Base-by-base conservation (phyloP, 1,139 yeast species). In the Zygosaccharomyces pseudobailii region DNA sequence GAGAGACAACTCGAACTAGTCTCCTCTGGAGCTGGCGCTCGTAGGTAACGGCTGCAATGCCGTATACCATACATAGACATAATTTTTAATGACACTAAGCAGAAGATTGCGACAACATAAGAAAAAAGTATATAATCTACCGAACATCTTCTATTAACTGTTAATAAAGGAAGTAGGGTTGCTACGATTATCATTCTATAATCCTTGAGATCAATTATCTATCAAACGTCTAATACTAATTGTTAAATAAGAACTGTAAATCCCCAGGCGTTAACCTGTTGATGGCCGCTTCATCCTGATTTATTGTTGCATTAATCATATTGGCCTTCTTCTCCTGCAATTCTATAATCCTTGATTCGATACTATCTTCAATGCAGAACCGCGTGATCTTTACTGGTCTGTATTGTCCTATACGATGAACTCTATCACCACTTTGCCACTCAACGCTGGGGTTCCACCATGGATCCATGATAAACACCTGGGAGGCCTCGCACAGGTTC, bases 371-470 rank as follows among this genome's bases (percentile, higher is more conserved):
- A 47, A 92, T 89, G 59, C 96, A 88, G 60, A 92, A 82, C 42
- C 97, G 76, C 5, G 96, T 88, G 58, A 92, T 89, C 54, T 87
- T 78, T n/a, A 92, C 96, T 0, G 98, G 98, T 53, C 98, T 72
- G 59, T 80, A 87, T 65, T 92, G 99, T 4, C 97, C 97, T 54
- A 92, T 92, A 70, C 98, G 81, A 69, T 92, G 98, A 21, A 92
- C 97, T 69, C 99, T 81, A 67, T 94, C 99, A 71, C 95, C 96
- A 42, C 95, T 86, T 66, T 92, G 98, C 90, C 97, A 92, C 67
- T 92, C 97, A 4, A 89, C 95, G 58, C 95, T 85, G 0, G 97
- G 97, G 63, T 92, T 92, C 97, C 97, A 92, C 97, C 98, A 92
- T 24, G 97, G 97, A 61, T 92, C 98, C 74, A 92, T 75, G 43